Percentiles rank a stretch among this genome's conserved stretches.
Conservation (phyloP, 2,329 filamentous ascomycete genomes). For the Apiospora saccharicola region DNA sequence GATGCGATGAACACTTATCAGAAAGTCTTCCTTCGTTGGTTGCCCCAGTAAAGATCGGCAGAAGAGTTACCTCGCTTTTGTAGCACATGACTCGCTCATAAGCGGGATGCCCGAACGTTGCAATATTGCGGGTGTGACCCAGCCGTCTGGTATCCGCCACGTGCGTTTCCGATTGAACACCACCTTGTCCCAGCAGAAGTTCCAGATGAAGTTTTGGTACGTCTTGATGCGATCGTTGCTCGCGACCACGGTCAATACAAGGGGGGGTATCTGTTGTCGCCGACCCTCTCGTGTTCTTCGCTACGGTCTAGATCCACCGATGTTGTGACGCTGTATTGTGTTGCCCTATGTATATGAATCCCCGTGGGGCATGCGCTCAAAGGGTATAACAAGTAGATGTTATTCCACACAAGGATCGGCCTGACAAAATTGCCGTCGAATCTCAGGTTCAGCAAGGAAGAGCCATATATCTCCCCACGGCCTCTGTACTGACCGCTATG, state of each 20-base stretch:
- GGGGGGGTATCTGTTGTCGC: background rate
- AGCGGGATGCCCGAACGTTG: background rate
- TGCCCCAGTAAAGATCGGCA: background rate
- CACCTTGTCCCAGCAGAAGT: background rate
- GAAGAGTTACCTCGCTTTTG: background rate
- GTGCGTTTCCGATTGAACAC: background rate
- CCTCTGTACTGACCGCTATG: background rate
- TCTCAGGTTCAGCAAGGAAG: background rate
- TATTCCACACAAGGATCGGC: background rate
- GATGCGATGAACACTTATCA: background rate
- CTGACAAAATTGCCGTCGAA: background rate
- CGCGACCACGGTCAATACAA: background rate
- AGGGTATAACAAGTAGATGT: too few species aligned
- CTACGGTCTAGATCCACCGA: background rate
- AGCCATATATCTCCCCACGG: too few species aligned
- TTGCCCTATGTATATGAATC: background rate
- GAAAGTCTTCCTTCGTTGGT: background rate
- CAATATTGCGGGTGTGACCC: background rate
- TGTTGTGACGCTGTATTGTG: background rate
- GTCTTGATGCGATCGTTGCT: background rate
- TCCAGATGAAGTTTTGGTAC: too few species aligned
- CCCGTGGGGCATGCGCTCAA: background rate
- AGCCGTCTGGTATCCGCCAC: constrained; percentile 13
- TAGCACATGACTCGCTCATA: background rate
- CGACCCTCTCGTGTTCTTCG: background rate